These are phyloP conservation scores for Cyphellophora europaea DNA, from an alignment of 2,329 filamentous ascomycete genomes.

Conservation along the genomic window DNA sequence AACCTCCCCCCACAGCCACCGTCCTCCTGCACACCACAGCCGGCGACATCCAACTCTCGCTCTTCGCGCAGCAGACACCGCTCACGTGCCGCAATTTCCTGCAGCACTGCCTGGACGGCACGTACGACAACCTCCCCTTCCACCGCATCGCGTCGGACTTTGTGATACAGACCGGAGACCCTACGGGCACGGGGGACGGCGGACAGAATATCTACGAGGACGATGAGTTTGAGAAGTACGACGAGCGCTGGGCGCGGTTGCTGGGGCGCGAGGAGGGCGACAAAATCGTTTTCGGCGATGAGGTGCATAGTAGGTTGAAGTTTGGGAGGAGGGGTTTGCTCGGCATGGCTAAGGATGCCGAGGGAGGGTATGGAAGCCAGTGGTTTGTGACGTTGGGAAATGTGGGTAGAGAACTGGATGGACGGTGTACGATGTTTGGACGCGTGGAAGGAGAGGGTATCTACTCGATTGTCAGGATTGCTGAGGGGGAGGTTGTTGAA, in stretches of 20 bases:
- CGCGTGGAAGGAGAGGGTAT: conserved; percentile 88
- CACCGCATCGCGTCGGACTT: conserved; percentile 88
- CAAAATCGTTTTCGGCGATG: conserved; percentile 67
- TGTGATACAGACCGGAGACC: conserved; percentile 89
- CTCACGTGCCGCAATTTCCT: conserved; percentile 91
- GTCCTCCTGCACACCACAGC: conserved; percentile 82
- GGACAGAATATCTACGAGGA: conserved; percentile 89
- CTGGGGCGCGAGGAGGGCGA: conserved; percentile 47
- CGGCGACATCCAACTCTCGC: conserved; percentile 81
- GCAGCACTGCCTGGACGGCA: conserved; percentile 87
- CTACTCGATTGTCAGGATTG: conserved; percentile 91
- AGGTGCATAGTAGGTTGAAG: conserved; percentile 84
- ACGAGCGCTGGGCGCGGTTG: conserved; percentile 40
- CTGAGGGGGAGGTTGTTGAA: conserved; percentile 71
- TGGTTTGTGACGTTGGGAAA: conserved; percentile 88
- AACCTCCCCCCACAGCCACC: conserved; percentile 87
- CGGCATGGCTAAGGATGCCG: conserved; percentile 77
- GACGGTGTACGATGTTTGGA: conserved; percentile 89
- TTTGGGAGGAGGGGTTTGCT: conserved; percentile 85
- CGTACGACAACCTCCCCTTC: conserved; percentile 90
- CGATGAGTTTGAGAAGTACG: conserved; percentile 31
- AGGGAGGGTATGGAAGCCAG: conserved; percentile 74
- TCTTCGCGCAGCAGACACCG: conserved; percentile 91
- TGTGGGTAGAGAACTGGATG: conserved; percentile 73
- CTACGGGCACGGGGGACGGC: conserved; percentile 67